Base-by-base conservation (phyloP, 305 asterid species). In the Nicotiana rustica region DNA sequence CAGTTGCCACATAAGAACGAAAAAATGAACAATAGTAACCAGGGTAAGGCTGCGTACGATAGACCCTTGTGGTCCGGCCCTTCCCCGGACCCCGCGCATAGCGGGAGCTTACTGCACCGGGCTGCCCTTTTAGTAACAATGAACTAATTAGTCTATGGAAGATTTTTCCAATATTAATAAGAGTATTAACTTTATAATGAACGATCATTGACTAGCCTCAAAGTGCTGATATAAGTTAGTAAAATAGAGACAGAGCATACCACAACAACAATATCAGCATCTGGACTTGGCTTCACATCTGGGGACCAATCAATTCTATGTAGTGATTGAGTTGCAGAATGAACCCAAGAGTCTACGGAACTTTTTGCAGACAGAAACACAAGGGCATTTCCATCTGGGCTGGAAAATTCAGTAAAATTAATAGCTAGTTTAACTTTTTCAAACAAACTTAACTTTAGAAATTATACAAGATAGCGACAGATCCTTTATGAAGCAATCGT, bases 271-370 rank as follows among this genome's bases (percentile, higher is more conserved):
- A 92, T 83, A 82, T 91, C 83, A 69, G 84, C 75, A 81, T 90
- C 83, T 69, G 91, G 66, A 7, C 76, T 79, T 31, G 88, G 86
- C 88, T 89, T 90, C 85, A 93, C 97, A 71, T 85, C 83, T 81
- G 91, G 82, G 31, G 96, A 93, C 98, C 99, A 96, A 84, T 88
- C 96, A 70, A 93, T 82, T 89, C 88, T 93, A 87, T 95, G 98
- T 85, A 96, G 95, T 75, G 99, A 93, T 52, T 95, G 89, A 52
- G 98, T 95, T 83, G 98, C 96, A 1, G 89, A 91, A 89, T 96
- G 98, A 9, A 90, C 97, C 65, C 98, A 97, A 84, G 98, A 90
- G 83, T 95, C 98, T 84, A 93, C 97, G 84, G 95, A 89, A 87
- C 94, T 81, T 88, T 85, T 91, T 82, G 98, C 93, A 69, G 98